Conservation (phyloP, 768 basidiomycete species). For the Boletellus ananas region DNA sequence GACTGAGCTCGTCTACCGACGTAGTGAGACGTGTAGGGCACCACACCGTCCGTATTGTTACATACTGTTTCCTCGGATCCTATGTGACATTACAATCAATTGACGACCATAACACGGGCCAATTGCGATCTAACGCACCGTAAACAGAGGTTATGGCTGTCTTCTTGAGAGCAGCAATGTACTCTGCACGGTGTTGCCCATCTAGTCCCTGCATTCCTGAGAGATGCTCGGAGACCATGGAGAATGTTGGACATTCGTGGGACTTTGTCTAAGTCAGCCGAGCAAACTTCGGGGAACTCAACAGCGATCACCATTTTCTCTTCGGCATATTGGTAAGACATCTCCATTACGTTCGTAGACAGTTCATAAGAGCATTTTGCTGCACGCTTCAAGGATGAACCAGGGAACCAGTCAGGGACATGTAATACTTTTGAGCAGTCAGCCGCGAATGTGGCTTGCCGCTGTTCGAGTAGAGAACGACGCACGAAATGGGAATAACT, state of each 20-base stretch:
- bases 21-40: background rate
- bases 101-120: background rate
- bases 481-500: slow-evolving; percentile 3
- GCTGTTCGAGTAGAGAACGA: background rate
- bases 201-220: background rate
- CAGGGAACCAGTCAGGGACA: slow-evolving; percentile 21
- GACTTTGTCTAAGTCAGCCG: background rate
- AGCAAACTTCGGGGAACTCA: background rate
- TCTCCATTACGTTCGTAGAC: background rate
- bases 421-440: slow-evolving; percentile 19
- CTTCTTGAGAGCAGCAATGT: slow-evolving; percentile 1
- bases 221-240: slow-evolving; percentile 5
- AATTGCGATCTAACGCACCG: background rate
- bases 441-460: background rate
- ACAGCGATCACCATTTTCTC: background rate
- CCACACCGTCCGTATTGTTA: background rate
- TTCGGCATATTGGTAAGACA: slow-evolving; percentile 5
- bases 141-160: background rate
- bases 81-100: background rate
- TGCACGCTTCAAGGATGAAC: slow-evolving; percentile 1
- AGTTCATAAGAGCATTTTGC: background rate
- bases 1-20: background rate
- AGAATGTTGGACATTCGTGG: background rate
- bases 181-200: background rate
- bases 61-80: slow-evolving; percentile 3